A percentile compares a stretch with the other conserved stretches of the same genome.
These are phyloP conservation scores for Colletotrichum magnum DNA, from an alignment of 2,329 filamentous ascomycete species.

Conservation along the genomic window DNA sequence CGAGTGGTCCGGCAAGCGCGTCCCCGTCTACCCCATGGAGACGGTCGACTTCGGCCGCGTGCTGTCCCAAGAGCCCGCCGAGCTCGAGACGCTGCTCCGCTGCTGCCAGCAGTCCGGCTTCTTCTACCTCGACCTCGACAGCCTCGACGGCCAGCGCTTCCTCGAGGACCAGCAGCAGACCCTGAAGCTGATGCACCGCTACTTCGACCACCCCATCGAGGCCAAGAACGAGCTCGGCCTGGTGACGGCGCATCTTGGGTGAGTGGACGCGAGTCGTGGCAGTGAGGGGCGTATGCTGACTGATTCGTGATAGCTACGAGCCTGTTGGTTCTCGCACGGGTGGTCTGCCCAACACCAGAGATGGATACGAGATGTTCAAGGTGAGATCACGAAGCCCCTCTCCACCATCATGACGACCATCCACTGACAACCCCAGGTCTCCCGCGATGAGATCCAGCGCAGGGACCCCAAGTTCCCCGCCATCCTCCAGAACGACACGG, in stretches of 20 bases:
- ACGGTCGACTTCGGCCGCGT: slow-evolving; percentile 66
- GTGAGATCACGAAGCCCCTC: slow-evolving; percentile 41
- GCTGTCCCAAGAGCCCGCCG: slow-evolving; percentile 67
- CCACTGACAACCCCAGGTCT: slow-evolving; percentile 48
- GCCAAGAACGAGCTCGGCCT: slow-evolving; percentile 70
- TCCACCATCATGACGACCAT: slow-evolving; percentile 9
- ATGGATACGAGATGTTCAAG: slow-evolving; percentile 69
- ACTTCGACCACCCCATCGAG: slow-evolving; percentile 67
- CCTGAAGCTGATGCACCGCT: slow-evolving; percentile 68
- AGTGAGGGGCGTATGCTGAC: not conserved
- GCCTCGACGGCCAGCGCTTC: slow-evolving; percentile 67
- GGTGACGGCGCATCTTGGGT: slow-evolving; percentile 67
- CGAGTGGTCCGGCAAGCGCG: slow-evolving; percentile 63
- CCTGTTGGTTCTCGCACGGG: slow-evolving; percentile 64
- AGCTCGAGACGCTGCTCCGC: slow-evolving; percentile 65
- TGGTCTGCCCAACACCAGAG: slow-evolving; percentile 62
- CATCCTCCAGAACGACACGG: slow-evolving; percentile 63
- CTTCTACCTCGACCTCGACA: slow-evolving; percentile 69
- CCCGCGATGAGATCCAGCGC: slow-evolving; percentile 64
- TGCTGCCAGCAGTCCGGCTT: slow-evolving; percentile 66
- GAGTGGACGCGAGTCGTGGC: slow-evolving; percentile 39
- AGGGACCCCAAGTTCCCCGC: slow-evolving; percentile 61
- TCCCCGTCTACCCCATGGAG: slow-evolving; percentile 66
- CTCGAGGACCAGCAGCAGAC: slow-evolving; percentile 67
- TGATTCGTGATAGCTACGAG: slow-evolving; percentile 56